Evolutionary conservation across 768 basidiomycete genomes (phyloP), one percentile per base, ranked within the genome.

Genomic region (Lenzites betulinus): DNA sequence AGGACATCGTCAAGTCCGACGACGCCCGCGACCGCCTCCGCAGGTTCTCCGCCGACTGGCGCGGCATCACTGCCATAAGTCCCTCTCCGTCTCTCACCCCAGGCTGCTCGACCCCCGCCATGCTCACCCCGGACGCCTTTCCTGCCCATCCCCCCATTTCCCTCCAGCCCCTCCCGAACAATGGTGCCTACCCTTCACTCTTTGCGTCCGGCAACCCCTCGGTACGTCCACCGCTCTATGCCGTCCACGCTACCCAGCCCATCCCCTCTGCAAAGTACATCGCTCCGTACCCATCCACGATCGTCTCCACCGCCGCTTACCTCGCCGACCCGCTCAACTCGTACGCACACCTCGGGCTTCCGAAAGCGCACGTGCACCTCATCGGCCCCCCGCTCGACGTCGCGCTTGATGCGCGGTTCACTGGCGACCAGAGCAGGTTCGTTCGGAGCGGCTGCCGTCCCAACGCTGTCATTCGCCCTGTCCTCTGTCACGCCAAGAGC

Each of bases 351-450:
- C 78, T 87, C 18, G 93, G 94, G 11, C 83, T 89, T 75, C 90
- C 92, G 33, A 94, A 93, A 69, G 89, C 89, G 0, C 87, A 85
- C 64, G 93, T 96, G 0, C 89, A 92, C 61, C 78, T 90, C 15
- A 70, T 97, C 1, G 90, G 88, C 0, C 85, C 85, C 0, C 93
- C 92, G 0, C 78, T 94, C 51, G 87, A 87, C 60, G 69, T 95
- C 6, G 88, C 90, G 1, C 76, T 98, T 26, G 95, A 98, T 64
- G 81, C 90, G 2, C 74, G 95, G n/a, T 78, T 83, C 16, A 82
- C 82, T 0, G 92, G 93, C 5, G 81, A 80, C 58, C 77, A 86
- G 56, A 79, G 76, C 7, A 76, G 86, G 25, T 93, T 86, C 69
- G 84, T 86, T 2, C 74, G 87, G 46, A 82, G 76, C 42, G 84